Evolutionary conservation across 2,329 filamentous ascomycete genomes (phyloP), one percentile per base, ranked within the genome.

Genomic region (Cadophora malorum): DNA sequence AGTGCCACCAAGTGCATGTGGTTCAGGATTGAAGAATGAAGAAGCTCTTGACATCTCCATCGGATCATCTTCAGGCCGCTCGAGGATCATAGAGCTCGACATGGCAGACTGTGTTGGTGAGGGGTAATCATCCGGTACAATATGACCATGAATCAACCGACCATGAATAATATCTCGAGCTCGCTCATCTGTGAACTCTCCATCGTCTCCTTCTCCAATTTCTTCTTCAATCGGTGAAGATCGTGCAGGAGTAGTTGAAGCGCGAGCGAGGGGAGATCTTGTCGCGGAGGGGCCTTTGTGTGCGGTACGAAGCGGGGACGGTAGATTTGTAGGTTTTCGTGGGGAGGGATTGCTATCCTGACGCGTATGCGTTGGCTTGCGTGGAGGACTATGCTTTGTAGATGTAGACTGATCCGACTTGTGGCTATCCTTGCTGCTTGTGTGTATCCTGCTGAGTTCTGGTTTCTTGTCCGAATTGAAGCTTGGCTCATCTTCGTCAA

Each of bases 101-200:
- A 87, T 88, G 9, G 89, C 88, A n/a, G 88, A 95, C 70, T 88
- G 84, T 58, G 86, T 84, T 19, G 93, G 91, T 0, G 94, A 97
- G 1, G 91, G 91, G 76, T 94, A 95, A 77, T 97, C 91, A 77
- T 97, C 96, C 71, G 97, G 93, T 12, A 99, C 96, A 73, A 99
- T 91, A 78, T 98, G 96, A 16, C 96, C 96, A 74, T 97, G 94
- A 9, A 98, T 88, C 53, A 99, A 84, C 64, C 96, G 90, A 10
- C 93, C 95, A 67, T 94, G 95, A 52, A 94, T 96, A 59, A 99
- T 94, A 78, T 98, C 94, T 50, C 90, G 87, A 21, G 93, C 93
- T 67, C 92, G 90, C 78, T 92, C 87, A 75, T 97, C 93, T 65
- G 76, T 78, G 68, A 77, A 79, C 52, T 78, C 74, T 1, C 23